These are phyloP conservation scores for Narthecium ossifragum DNA, from an alignment of 106 monocot genomes.

Conservation along the genomic window DNA sequence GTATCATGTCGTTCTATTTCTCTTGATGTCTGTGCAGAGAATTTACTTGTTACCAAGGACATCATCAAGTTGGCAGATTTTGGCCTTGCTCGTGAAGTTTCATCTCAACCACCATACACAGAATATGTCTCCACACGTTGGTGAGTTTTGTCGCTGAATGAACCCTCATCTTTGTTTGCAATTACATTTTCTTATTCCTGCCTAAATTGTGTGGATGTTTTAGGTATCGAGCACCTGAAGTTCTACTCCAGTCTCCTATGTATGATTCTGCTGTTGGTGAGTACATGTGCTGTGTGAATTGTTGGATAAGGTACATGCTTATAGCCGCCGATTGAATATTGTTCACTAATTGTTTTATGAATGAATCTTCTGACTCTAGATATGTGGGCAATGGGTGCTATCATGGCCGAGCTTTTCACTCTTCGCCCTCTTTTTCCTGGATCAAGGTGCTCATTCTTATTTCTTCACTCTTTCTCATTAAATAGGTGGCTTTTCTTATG, in stretches of 20 bases:
- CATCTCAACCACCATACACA: slow-evolving; percentile 81
- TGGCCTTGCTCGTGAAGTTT: slow-evolving; percentile 94
- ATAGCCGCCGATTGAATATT: not conserved
- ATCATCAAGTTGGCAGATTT: slow-evolving; percentile 90
- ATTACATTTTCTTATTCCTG: not conserved
- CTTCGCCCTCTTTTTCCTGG: slow-evolving; percentile 98
- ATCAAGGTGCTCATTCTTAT: slow-evolving; percentile 38
- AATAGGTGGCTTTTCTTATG: no score
- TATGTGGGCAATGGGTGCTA: slow-evolving; percentile 99
- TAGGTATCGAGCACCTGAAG: slow-evolving; percentile 90
- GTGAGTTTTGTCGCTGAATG: slow-evolving; percentile 34
- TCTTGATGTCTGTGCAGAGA: no score
- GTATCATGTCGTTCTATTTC: no score
- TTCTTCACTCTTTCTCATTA: not conserved
- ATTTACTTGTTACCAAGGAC: slow-evolving; percentile 73
- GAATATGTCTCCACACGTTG: slow-evolving; percentile 99
- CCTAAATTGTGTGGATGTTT: not conserved
- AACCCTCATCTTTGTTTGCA: not conserved
- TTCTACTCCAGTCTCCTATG: slow-evolving; percentile 59
- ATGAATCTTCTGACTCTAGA: slow-evolving; percentile 43
- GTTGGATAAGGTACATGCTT: not conserved
- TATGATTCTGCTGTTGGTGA: slow-evolving; percentile 85
- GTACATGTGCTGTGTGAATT: slow-evolving; percentile 6
- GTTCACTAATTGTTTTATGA: not conserved
- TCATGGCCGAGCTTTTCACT: slow-evolving; percentile 93